phyloP scores from a whole-genome alignment of 305 asterid species.

The Fraxinus baroniana region DNA sequence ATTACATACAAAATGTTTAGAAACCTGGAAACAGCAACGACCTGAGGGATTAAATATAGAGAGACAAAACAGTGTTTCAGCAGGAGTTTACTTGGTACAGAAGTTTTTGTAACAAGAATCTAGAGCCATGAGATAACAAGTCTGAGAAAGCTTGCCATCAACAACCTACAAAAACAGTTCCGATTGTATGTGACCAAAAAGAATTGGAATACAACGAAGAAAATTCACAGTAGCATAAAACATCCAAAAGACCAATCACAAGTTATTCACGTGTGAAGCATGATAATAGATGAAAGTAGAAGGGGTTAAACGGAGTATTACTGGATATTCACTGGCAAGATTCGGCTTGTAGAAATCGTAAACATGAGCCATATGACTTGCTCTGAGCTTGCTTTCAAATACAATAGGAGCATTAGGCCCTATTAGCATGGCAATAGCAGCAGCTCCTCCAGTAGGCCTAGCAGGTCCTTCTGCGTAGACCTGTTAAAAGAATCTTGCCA shows the following conservation, averaged over 20 bases:
- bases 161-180: conserved; percentile 62
- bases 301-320: conserved; percentile 37
- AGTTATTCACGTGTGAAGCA: conserved; percentile 5
- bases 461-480: conserved; percentile 99
- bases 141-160: conserved; percentile 98
- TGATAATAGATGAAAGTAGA: neutral
- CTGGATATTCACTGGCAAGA: conserved; percentile 99
- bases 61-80: neutral
- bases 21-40: conserved; percentile 2
- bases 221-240: neutral
- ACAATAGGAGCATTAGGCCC: conserved; percentile 97
- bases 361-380: conserved; percentile 94
- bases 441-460: conserved; percentile 99
- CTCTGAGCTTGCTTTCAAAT: conserved; percentile 93
- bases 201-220: neutral
- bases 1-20: conserved; percentile 22
- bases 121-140: conserved; percentile 97
- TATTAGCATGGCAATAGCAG: conserved; percentile 90
- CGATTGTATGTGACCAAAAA: conserved; percentile 18
- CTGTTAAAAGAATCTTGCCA: conserved; percentile 38
- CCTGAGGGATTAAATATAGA: neutral
- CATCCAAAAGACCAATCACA: neutral
- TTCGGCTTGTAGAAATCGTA: conserved; percentile 98
- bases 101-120: conserved; percentile 86
- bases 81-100: conserved; percentile 57